Base-by-base conservation (phyloP, 805 yeast genomes). In the Starmerella stigmatis region DNA sequence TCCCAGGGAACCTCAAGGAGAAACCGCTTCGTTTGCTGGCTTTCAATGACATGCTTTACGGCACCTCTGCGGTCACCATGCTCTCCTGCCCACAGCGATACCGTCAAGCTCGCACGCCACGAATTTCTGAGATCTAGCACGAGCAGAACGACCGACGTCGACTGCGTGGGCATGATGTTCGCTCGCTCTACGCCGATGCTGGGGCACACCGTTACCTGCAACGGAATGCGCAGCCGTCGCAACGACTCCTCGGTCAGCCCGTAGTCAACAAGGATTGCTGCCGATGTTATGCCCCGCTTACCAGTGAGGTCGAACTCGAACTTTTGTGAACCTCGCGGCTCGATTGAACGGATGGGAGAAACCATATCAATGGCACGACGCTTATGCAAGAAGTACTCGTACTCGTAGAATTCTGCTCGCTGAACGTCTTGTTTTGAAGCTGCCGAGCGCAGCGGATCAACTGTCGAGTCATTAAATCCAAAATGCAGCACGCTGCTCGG, bases 61-160 rank as follows among this genome's bases (percentile, higher is more conserved):
- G 28, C 16, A 25, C 42, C 23, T 8, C 33, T 12, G 31, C 35
- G 46, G n/a, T 29, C 33, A 5, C 21, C 30, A 16, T 23, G 47
- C 12, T 19, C 23, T 13, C 43, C 45, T 21, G 45, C 46, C 50
- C 50, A 44, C 15, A 47, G 20, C 3, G 50, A 49, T 47, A 57
- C 53, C 5, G 58, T 55, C 47, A 69, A 45, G 2, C 62, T 53
- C 40, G 78, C 79, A 6, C 73, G 70, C 92, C 95, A 88, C 2
- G 82, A 71, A 60, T 92, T 89, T 52, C 86, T 72, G 46, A 92
- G 63, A 59, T 92, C 97, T 12, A 89, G 57, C 82, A 64, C 38
- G 81, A 63, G 50, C 81, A 78, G 60, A 72, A 84, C 40, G 6
- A 62, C 62, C 28, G 60, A 47, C 6, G 41, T 45, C 7, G 60